Conservation (phyloP, 2,329 filamentous ascomycete species). For the Phialophora verrucosa region DNA sequence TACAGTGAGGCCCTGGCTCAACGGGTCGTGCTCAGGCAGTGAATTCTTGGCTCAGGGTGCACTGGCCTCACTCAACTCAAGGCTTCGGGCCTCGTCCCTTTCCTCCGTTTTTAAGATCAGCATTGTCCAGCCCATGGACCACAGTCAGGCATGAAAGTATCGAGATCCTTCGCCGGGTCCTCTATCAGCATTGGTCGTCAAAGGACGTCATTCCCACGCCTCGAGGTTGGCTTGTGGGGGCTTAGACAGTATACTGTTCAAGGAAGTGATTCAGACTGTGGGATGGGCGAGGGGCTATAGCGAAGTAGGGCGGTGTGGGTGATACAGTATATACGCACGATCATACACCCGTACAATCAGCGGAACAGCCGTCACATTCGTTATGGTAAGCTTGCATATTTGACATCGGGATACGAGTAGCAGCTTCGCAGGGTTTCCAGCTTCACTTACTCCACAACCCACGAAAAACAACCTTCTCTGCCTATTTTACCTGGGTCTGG, state of each 20-base stretch:
- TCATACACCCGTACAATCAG: not conserved
- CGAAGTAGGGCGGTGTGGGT: not conserved
- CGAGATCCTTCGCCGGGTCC: not conserved
- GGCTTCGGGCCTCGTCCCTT: too few species aligned
- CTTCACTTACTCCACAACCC: not conserved
- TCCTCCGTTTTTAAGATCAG: not conserved
- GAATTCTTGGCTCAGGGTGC: not conserved
- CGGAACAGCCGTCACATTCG: not conserved
- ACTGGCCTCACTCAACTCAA: not conserved
- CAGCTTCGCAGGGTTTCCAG: not conserved
- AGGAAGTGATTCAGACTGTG: not conserved
- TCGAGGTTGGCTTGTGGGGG: not conserved
- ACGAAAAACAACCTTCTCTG: not conserved
- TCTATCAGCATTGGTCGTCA: not conserved
- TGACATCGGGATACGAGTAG: not conserved
- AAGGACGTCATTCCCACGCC: not conserved
- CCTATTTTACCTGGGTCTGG: constrained; percentile 9
- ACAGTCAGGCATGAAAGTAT: not conserved
- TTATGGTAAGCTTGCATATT: not conserved
- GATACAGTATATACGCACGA: not conserved
- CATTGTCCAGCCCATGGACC: not conserved
- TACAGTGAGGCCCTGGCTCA: too few species aligned
- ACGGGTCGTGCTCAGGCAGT: too few species aligned
- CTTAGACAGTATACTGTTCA: not conserved
- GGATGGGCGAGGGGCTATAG: too few species aligned